Percentiles rank a stretch among this genome's conserved stretches.
These are phyloP conservation scores for Neurospora sp. DNA, from an alignment of 495 filamentous ascomycete species.

Conservation along the genomic window DNA sequence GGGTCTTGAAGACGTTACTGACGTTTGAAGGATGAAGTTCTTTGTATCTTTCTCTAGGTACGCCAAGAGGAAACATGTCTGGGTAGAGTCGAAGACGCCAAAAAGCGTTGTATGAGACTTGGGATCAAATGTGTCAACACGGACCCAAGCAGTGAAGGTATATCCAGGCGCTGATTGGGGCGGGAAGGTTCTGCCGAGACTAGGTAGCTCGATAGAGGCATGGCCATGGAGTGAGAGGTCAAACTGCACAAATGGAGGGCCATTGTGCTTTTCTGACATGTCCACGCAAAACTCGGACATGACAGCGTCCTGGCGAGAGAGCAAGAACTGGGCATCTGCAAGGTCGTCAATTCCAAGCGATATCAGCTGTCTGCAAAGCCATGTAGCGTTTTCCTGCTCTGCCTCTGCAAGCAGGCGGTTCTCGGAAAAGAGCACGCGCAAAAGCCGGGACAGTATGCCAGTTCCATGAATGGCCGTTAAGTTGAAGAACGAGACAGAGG, in stretches of 20 bases:
- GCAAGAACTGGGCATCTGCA: conserved; percentile 68
- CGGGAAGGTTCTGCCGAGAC: conserved; percentile 73
- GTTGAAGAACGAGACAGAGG: conserved; percentile 59
- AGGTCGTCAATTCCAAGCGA: conserved; percentile 62
- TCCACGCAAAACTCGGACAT: conserved; percentile 64
- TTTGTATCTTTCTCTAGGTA: conserved; percentile 93
- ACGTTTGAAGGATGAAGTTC: conserved; percentile 94
- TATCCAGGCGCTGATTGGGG: conserved; percentile 64
- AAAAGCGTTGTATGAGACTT: conserved; percentile 89
- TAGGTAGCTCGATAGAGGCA: conserved; percentile 78
- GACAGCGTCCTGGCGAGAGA: conserved; percentile 49
- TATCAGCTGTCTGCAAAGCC: conserved; percentile 49
- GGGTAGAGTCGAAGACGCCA: conserved; percentile 83
- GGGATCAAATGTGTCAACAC: conserved; percentile 74
- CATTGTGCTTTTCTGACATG: conserved; percentile 59
- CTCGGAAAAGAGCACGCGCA: conserved; percentile 53
- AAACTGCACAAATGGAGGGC: conserved; percentile 83
- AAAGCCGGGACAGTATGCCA: conserved; percentile 59
- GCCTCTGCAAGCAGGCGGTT: conserved; percentile 32
- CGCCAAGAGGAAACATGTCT: conserved; percentile 87
- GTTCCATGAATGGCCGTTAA: conserved; percentile 67
- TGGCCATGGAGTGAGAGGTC: conserved; percentile 82
- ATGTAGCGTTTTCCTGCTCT: conserved; percentile 49
- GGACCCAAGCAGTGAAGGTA: conserved; percentile 80
- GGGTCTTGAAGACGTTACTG: conserved; percentile 71